Evolutionary conservation across 2,329 filamentous ascomycete genomes (phyloP), one percentile per base, ranked within the genome.

Genomic region (Talaromyces sp.): DNA sequence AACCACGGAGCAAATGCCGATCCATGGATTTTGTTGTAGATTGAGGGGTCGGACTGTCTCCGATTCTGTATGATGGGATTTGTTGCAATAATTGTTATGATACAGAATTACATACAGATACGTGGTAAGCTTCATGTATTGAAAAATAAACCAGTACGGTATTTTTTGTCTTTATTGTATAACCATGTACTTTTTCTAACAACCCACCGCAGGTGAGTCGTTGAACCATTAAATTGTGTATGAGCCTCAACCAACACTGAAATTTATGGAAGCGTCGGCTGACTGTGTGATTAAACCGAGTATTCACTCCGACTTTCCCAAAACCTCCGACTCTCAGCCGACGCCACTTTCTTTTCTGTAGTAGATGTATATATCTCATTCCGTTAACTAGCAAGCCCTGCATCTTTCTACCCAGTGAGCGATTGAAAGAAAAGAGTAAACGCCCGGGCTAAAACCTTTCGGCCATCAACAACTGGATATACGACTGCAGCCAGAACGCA

Each of bases 391-490:
- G 41, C 1, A 35, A 8, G 35, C 17, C 25, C 3, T 25, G 17
- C 33, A 37, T 47, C 9, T 15, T 62, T 15, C 47, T 54, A 54
- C 13, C 37, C 35, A 13, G 45, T 54, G 4, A 58, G 33, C n/a
- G 41, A 41, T 52, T 50, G 33, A 45, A 37, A 66, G 15, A 61
- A 54, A 7, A 66, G 41, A 7, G 25, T 57, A 19, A 66, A 63
- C 37, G 67, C 65, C n/a, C 59, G 49, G 27, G 50, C 58, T 25
- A 69, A 52, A 13, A 57, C 67, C 33, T 69, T 61, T 17, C 68
- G 50, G 5, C 69, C 67, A 56, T 69, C 69, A 43, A 62, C 63
- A 11, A 68, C n/a, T 8, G 68, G 67, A 52, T 68, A 69, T n/a
- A 69, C 45, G 15, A 67, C 60, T n/a, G 69, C 69, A 33, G 63